phyloP scores from a whole-genome alignment of 2,329 filamentous ascomycete genomes.

The Talaromyces sp. region DNA sequence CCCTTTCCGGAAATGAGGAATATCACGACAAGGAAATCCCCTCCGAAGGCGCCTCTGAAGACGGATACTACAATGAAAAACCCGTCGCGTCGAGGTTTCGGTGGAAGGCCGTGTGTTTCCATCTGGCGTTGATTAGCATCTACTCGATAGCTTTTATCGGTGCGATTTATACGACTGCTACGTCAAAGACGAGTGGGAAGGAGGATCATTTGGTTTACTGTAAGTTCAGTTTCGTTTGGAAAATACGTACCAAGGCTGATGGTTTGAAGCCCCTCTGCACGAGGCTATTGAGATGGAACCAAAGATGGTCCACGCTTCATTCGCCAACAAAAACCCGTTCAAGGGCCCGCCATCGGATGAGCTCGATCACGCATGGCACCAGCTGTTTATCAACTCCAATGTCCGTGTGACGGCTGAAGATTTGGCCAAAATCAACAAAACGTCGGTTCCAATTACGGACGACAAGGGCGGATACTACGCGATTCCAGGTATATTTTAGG shows the following conservation, averaged over 20 bases:
- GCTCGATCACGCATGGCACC: background rate
- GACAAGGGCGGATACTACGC: background rate
- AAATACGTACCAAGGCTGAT: too few relatives aligned
- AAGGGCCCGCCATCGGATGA: background rate
- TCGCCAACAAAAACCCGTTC: background rate
- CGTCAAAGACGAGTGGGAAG: background rate
- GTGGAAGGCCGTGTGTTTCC: background rate
- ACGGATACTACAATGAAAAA: background rate
- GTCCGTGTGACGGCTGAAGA: background rate
- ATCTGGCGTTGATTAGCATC: background rate
- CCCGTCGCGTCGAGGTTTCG: background rate
- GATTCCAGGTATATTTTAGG: background rate
- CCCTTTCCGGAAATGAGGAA: background rate
- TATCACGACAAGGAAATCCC: background rate
- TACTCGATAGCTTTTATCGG: background rate
- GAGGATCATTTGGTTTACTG: background rate
- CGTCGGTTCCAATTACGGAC: background rate
- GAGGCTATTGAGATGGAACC: background rate
- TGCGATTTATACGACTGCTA: background rate
- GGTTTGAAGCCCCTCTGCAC: background rate
- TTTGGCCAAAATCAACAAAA: background rate
- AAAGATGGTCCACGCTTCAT: background rate
- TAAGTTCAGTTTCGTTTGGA: background rate
- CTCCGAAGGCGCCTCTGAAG: background rate
- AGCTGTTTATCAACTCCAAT: background rate